Evolutionary conservation across 306 rosid species (phyloP).

Genomic region (Lathyrus tuberosus): DNA sequence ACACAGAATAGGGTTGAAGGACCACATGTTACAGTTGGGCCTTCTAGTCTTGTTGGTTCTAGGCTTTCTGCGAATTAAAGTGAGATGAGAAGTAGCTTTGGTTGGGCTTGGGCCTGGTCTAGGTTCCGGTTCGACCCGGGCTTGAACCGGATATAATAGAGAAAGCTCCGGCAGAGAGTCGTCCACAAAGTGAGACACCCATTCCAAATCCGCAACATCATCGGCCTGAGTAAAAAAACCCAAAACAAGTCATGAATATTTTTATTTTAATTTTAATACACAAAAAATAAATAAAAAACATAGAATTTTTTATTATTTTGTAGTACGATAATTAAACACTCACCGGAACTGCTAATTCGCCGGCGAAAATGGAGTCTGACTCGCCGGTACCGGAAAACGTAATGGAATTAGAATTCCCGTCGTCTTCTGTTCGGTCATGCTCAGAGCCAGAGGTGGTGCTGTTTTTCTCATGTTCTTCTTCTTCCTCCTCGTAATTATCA

Average conservation of each 20-base stretch:
- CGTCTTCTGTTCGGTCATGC: conserved; percentile 50
- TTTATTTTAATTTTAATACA: conserved; percentile 3
- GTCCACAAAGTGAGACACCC: conserved; percentile 94
- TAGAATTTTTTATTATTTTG: background rate
- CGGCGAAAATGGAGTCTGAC: conserved; percentile 57
- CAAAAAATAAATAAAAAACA: background rate
- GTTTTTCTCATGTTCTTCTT: conserved; percentile 47
- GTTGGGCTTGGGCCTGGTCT: conserved; percentile 15
- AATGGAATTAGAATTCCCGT: conserved; percentile 47
- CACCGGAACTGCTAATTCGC: conserved; percentile 73
- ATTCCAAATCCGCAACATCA: conserved; percentile 77
- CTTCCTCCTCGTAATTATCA: conserved; percentile 46
- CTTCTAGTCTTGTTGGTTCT: conserved; percentile 55
- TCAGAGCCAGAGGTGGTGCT: conserved; percentile 43
- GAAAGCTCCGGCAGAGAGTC: conserved; percentile 63
- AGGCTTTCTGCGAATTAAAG: conserved; percentile 50
- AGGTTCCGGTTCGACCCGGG: conserved; percentile 49
- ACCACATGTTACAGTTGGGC: conserved; percentile 43
- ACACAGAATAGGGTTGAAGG: background rate
- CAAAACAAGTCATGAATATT: background rate
- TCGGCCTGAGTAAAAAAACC: conserved; percentile 54
- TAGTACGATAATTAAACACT: background rate
- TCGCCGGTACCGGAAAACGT: conserved; percentile 44
- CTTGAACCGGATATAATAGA: conserved; percentile 41
- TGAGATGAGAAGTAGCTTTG: conserved; percentile 28